Percentiles rank a stretch among this genome's conserved stretches.
Conservation (phyloP, 352 stramenopile species). For the Pythium scleroteichum region DNA sequence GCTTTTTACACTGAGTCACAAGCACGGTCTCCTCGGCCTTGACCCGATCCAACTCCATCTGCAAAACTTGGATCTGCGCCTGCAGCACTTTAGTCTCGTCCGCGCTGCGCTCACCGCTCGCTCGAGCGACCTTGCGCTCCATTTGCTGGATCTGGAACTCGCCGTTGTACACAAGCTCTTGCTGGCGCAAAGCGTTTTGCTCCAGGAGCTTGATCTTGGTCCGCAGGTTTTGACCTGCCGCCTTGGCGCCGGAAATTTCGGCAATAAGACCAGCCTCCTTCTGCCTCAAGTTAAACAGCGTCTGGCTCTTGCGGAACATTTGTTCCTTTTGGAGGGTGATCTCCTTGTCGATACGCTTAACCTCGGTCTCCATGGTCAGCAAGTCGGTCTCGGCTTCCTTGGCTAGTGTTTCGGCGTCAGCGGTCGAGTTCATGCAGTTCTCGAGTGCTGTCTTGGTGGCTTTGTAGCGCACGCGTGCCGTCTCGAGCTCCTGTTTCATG, state of each 20-base stretch:
- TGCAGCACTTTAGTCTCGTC: conserved; percentile 94
- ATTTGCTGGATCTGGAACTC: conserved; percentile 98
- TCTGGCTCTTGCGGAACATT: conserved; percentile 92
- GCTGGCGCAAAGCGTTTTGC: conserved; percentile 84
- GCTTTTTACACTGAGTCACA: conserved; percentile 88
- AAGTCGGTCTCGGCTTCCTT: conserved; percentile 86
- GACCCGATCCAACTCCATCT: conserved; percentile 89
- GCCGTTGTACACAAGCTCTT: conserved; percentile 95
- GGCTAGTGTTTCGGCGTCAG: conserved; percentile 79
- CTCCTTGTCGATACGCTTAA: conserved; percentile 74
- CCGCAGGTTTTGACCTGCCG: conserved; percentile 83
- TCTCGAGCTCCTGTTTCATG: conserved; percentile 78
- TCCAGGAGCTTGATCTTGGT: conserved; percentile 93
- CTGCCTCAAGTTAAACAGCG: conserved; percentile 85
- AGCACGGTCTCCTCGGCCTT: conserved; percentile 90
- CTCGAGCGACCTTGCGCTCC: conserved; percentile 93
- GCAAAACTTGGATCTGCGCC: conserved; percentile 88
- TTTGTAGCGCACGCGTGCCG: conserved; percentile 72
- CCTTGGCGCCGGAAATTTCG: conserved; percentile 92
- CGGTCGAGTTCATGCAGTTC: conserved; percentile 61
- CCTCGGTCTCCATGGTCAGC: conserved; percentile 59
- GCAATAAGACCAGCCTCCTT: conserved; percentile 88
- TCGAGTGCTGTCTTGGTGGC: conserved; percentile 80
- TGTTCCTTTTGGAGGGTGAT: conserved; percentile 89
- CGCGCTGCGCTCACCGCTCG: conserved; percentile 91